These are phyloP conservation scores for Suillus subluteus DNA, from an alignment of 768 basidiomycete genomes.

Conservation along the genomic window DNA sequence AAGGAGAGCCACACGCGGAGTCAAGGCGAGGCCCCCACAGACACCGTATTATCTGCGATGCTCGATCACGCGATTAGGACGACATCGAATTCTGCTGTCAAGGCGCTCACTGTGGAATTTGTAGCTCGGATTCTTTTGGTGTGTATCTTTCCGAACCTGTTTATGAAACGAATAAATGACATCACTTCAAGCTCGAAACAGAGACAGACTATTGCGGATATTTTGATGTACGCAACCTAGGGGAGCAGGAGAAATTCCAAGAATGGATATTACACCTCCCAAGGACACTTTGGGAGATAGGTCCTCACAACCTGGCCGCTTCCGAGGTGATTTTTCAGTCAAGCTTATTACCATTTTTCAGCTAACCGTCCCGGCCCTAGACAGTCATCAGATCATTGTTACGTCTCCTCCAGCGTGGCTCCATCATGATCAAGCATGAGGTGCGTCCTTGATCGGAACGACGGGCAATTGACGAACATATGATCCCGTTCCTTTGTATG, in stretches of 20 bases:
- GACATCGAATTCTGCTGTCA: constrained; percentile 62
- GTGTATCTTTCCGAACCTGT: constrained; percentile 21
- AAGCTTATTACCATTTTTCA: background rate
- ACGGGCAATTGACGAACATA: constrained; percentile 12
- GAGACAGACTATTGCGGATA: constrained; percentile 54
- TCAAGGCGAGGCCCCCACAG: constrained; percentile 24
- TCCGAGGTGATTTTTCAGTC: constrained; percentile 55
- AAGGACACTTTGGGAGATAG: constrained; percentile 84
- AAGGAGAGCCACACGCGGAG: constrained; percentile 20
- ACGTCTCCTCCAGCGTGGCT: constrained; percentile 58
- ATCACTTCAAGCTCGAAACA: constrained; percentile 55
- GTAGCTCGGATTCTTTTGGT: constrained; percentile 73
- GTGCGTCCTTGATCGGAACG: constrained; percentile 37
- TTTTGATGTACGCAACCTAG: constrained; percentile 42
- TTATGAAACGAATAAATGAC: constrained; percentile 10
- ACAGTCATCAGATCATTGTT: constrained; percentile 66
- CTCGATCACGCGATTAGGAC: constrained; percentile 68
- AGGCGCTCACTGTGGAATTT: constrained; percentile 75
- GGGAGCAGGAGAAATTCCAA: constrained; percentile 40
- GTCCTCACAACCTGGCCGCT: constrained; percentile 52
- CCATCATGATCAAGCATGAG: constrained; percentile 45
- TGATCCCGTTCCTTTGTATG: constrained; percentile 21
- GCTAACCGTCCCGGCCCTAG: constrained; percentile 34
- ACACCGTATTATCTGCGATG: constrained; percentile 50
- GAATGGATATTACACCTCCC: constrained; percentile 82